These are phyloP conservation scores for Blastobotrys apis DNA, from an alignment of 1,139 yeast genomes.

Conservation along the genomic window DNA sequence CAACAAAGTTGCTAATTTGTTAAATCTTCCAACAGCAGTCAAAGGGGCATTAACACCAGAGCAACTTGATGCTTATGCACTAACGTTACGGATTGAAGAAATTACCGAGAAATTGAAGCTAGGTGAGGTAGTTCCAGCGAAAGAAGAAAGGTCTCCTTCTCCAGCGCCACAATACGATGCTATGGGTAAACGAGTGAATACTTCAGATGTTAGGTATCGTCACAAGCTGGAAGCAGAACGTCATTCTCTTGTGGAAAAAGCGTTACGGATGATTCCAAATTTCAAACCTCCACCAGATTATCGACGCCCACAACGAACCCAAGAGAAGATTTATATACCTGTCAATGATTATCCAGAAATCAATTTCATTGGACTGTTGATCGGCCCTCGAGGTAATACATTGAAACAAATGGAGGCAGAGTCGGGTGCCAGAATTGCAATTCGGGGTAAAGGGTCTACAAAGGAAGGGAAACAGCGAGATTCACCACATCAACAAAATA, in stretches of 20 bases:
- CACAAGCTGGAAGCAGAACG: constrained; percentile 72
- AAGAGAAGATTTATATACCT: constrained; percentile 82
- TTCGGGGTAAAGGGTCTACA: constrained; percentile 91
- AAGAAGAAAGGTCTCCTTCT: constrained; percentile 58
- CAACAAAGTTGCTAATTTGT: constrained; percentile 32
- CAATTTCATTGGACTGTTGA: constrained; percentile 82
- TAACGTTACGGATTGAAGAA: constrained; percentile 73
- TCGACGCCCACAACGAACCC: constrained; percentile 63
- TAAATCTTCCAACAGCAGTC: constrained; percentile 40
- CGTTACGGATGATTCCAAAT: constrained; percentile 68
- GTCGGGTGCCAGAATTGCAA: constrained; percentile 81
- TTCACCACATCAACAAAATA: constrained; percentile 46
- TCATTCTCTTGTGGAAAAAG: constrained; percentile 67
- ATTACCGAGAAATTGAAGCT: constrained; percentile 56
- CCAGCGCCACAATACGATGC: constrained; percentile 92
- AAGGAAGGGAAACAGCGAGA: constrained; percentile 76
- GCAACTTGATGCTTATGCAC: constrained; percentile 78
- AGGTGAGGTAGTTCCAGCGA: constrained; percentile 41
- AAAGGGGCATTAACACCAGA: constrained; percentile 68
- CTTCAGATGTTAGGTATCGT: constrained; percentile 65
- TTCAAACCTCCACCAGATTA: constrained; percentile 80
- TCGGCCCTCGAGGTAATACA: constrained; percentile 97
- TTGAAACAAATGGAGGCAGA: constrained; percentile 73
- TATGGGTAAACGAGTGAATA: constrained; percentile 77
- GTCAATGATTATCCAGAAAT: constrained; percentile 84